Base-by-base conservation (phyloP, 2,329 filamentous ascomycete species). In the Arthrobotrys pseudoclavata region DNA sequence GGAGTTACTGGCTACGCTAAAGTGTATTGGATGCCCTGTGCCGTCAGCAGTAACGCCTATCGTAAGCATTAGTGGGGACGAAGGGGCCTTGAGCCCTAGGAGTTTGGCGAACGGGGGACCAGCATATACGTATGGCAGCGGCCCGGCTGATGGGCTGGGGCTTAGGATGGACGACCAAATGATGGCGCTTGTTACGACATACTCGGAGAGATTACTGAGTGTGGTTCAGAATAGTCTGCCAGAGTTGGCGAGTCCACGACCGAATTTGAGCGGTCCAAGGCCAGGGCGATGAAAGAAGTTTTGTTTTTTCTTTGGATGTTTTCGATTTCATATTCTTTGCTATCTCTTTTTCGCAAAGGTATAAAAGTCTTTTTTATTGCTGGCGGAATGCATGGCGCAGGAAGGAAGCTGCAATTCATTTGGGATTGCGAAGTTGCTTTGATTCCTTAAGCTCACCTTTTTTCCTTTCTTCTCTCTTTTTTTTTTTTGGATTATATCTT, bases 101-200 rank as follows among this genome's bases (percentile, higher is more conserved):
- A 74, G 37, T 34, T 31, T 66, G 18, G 40, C 22, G 20, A 52
- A 69, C 9, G 68, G 45, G 2, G 53, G 61, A 5, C 47, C 47
- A 20, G 68, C 60, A 1, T 63, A 47, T 48, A 24, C 60, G 0
- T 60, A 63, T 22, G 34, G 22, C 18, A 53, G 50, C 7, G 61
- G 57, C 0, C 34, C 55, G 9, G 24, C 29, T 10, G 71, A 79
- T 48, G 75, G 67, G 18, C 15, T 71, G 12, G 74, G 67, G n/a
- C 70, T 77, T 34, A 31, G 74, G 26, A 62, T 77, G 67, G 74
- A 77, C 10, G 74, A 77, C 9, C 67, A 70, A n/a, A 79, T 79
- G 75, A 69, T 79, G 75, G 63, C 68, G 15, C 37, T 79, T 12
- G 52, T 79, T 22, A 70, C 69, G 7, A 79, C 69, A 1, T 79